Evolutionary conservation across 108 stramenopile genomes (phyloP).

Genomic region (Pseudonitzschia delicatissima): DNA sequence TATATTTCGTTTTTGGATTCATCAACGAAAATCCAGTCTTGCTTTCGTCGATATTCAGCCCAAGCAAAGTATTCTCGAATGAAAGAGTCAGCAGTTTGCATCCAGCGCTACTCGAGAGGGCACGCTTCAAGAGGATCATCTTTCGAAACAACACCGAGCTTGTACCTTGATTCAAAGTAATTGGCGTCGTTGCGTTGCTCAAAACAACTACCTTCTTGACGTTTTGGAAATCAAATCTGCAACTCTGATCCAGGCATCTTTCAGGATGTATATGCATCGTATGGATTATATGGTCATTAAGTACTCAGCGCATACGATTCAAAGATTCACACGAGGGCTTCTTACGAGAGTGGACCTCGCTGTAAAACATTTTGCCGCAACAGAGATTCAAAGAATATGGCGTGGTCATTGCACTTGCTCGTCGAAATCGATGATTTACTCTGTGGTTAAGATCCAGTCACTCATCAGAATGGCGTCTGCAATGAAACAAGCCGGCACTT

Average conservation of each 20-base stretch:
- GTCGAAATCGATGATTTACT: slow-evolving; percentile 21
- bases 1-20: background rate
- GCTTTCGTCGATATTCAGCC: background rate
- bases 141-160: slow-evolving; percentile 7
- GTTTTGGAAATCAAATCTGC: slow-evolving; percentile 50
- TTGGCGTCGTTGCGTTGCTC: slow-evolving; percentile 40
- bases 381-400: slow-evolving; percentile 70
- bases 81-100: background rate
- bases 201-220: slow-evolving; percentile 32
- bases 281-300: slow-evolving; percentile 17
- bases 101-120: slow-evolving; percentile 17
- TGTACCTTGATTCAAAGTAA: slow-evolving; percentile 35
- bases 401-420: slow-evolving; percentile 42
- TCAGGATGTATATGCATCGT: slow-evolving; percentile 28
- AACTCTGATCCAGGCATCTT: slow-evolving; percentile 33
- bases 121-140: background rate
- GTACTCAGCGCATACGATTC: slow-evolving; percentile 35
- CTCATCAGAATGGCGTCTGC: slow-evolving; percentile 18
- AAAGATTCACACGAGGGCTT: slow-evolving; percentile 37
- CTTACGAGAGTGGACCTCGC: slow-evolving; percentile 28
- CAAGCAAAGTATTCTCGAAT: background rate
- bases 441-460: slow-evolving; percentile 50
- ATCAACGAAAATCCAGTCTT: background rate
- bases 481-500: background rate
- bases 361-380: slow-evolving; percentile 47